Base-by-base conservation (phyloP, 164 flowering plant genomes). In the Umbellularia californica region DNA sequence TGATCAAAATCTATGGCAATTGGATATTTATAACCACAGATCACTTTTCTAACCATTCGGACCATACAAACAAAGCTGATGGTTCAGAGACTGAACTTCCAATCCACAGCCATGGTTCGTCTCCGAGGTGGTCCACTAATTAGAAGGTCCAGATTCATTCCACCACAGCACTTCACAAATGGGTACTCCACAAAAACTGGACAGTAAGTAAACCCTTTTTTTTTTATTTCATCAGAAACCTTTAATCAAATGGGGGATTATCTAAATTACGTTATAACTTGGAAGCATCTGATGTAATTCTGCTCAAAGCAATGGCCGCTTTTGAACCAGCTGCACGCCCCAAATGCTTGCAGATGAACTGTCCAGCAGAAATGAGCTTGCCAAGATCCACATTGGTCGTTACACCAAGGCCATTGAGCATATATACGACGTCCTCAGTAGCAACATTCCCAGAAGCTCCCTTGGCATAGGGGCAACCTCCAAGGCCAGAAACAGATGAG, bases 401-500 rank as follows among this genome's bases (percentile, higher is more conserved):
- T 64, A 94, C 83, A 3, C 97, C 98, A 6, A 96, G 86, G 13
- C 99, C 99, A 58, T 92, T 70, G 35, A 96, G 94, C 97, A 96
- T 88, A 84, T 91, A 96, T 1, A 96, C 91, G 19, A 96, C 99
- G 77, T 96, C 99, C 78, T 96, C 98, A 1, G 97, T 94, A 2
- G 99, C 97, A 47, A 96, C 99, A 81, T 94, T 96, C 65, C 99
- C 98, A 10, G 98, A 87, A 35, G 99, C 99, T 73, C 99, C 99
- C 80, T 94, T 91, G 0, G 99, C 99, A 78, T 94, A 96, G 58
- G 99, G 98, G 72, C 99, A 96, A n/a, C 99, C 99, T 15, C 99
- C 99, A 22, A 96, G 89, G 6, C 99, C 99, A 2, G 98, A 83
- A 17, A 94, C 82, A 14, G 99, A 91, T 3, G 97, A 89, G 76